phyloP scores from a whole-genome alignment of 1,284 basidiomycete species.

The Austropuccinia psidii region DNA sequence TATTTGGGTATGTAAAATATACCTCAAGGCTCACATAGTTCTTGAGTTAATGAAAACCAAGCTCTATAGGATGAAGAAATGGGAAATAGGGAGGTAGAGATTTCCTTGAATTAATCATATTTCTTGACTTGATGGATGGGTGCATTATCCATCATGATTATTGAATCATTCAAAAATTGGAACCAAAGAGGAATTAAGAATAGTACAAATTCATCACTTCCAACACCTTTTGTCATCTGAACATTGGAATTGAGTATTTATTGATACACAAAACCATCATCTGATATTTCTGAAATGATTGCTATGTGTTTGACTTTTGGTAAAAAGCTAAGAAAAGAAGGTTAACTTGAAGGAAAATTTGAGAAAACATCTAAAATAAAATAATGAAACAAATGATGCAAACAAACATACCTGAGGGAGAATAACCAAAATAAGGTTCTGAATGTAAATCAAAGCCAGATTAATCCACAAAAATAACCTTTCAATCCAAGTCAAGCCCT shows the following conservation, averaged over 20 bases:
- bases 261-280: background rate
- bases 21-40: background rate
- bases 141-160: slow-evolving; percentile 11
- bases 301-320: slow-evolving; percentile 5
- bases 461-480: no score
- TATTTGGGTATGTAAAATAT: no score
- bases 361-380: no score
- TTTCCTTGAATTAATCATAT: background rate
- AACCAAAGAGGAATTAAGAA: background rate
- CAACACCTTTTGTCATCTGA: background rate
- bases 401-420: no score
- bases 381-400: no score
- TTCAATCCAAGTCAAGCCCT: no score
- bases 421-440: no score
- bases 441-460: no score
- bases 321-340: background rate
- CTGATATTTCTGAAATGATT: background rate
- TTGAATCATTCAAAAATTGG: background rate
- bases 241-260: background rate
- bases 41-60: background rate
- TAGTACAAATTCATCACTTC: background rate
- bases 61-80: background rate
- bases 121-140: background rate
- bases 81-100: background rate
- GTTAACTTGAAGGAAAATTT: background rate